Conservation (phyloP, 768 basidiomycete species). For the Phylloporus rhodoxanthus region DNA sequence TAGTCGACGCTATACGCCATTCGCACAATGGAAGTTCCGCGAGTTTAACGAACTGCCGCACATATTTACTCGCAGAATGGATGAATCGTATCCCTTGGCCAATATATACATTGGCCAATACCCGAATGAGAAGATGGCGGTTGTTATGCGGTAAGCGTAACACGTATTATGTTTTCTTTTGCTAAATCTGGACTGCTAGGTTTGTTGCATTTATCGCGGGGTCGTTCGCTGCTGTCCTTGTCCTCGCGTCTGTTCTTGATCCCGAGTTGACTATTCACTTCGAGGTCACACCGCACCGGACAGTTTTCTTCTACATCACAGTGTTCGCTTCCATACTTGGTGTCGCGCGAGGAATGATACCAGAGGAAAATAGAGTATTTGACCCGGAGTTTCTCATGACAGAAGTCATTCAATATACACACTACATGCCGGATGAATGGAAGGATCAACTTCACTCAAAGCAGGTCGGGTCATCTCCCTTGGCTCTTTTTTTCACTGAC, state of each 20-base stretch:
- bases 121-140: slow-evolving; percentile 87
- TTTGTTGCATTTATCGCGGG: slow-evolving; percentile 96
- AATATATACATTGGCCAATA: slow-evolving; percentile 98
- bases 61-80: slow-evolving; percentile 78
- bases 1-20: slow-evolving; percentile 86
- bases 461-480: slow-evolving; percentile 41
- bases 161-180: background rate
- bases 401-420: slow-evolving; percentile 89
- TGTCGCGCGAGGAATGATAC: slow-evolving; percentile 90
- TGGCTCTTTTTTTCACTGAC: background rate
- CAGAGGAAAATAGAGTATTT: slow-evolving; percentile 88
- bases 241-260: slow-evolving; percentile 87
- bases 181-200: slow-evolving; percentile 35
- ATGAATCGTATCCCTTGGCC: slow-evolving; percentile 83
- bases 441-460: slow-evolving; percentile 84
- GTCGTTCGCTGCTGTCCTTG: slow-evolving; percentile 92
- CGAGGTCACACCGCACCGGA: slow-evolving; percentile 89
- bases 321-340: slow-evolving; percentile 86
- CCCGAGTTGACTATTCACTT: slow-evolving; percentile 91
- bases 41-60: slow-evolving; percentile 99
- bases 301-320: slow-evolving; percentile 88
- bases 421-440: slow-evolving; percentile 96
- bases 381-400: slow-evolving; percentile 91
- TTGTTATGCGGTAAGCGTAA: slow-evolving; percentile 75
- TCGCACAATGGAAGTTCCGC: slow-evolving; percentile 96